Conservation (phyloP, 78 protist genomes). For the Speleostelium caveatum region DNA sequence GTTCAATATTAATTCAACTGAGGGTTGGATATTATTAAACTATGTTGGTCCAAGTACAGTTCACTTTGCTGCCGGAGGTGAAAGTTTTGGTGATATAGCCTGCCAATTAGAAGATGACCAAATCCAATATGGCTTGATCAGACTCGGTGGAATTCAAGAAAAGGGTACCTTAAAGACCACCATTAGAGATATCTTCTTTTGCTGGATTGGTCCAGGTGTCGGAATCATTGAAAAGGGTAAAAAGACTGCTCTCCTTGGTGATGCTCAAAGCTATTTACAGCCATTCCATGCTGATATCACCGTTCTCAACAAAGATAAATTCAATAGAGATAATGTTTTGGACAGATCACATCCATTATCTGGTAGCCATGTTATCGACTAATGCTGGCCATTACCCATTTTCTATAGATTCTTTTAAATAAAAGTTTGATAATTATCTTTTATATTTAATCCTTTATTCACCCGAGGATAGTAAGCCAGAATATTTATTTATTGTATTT, state of each 20-base stretch:
- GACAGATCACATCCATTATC: constrained; percentile 33
- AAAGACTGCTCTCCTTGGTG: constrained; percentile 18
- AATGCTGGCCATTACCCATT: no score
- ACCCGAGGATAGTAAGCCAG: no score
- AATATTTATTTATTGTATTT: no score
- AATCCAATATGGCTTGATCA: constrained; percentile 21
- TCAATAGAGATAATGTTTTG: neutral
- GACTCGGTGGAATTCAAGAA: constrained; percentile 17
- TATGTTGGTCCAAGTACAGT: constrained; percentile 32
- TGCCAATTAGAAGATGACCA: constrained; percentile 9
- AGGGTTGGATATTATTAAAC: constrained; percentile 18
- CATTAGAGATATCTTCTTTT: constrained; percentile 25
- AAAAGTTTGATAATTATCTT: no score
- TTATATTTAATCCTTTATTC: no score
- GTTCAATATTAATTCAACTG: neutral
- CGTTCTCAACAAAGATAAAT: neutral
- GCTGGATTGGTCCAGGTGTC: constrained; percentile 35
- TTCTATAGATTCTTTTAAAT: no score
- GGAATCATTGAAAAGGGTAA: constrained; percentile 49
- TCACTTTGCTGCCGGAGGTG: constrained; percentile 24
- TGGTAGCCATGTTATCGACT: constrained; percentile 55
- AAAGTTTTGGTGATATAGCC: neutral
- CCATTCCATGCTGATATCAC: constrained; percentile 52
- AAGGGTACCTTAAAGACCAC: constrained; percentile 6
- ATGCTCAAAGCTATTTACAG: neutral